phyloP scores from a whole-genome alignment of 2,329 filamentous ascomycete species.

The Cercospora nicotianae region DNA sequence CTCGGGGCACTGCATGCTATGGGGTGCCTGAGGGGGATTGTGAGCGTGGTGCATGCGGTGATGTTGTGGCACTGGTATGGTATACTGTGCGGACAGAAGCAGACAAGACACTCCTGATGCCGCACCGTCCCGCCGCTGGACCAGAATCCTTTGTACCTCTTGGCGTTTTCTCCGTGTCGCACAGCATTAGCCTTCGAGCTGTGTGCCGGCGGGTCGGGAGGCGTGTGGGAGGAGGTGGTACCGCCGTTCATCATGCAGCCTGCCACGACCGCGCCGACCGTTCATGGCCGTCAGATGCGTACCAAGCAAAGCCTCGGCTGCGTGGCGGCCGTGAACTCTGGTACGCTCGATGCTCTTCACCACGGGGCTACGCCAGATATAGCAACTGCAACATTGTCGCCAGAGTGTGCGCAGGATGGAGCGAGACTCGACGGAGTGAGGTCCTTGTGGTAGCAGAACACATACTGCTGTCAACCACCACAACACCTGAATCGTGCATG shows the following conservation, averaged over 20 bases:
- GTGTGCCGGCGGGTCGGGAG: not conserved
- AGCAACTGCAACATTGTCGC: not conserved
- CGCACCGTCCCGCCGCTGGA: not conserved
- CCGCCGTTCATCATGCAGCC: not conserved
- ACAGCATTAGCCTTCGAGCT: not conserved
- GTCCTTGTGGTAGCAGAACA: not conserved
- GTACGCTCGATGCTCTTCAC: not conserved
- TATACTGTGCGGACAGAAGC: not conserved
- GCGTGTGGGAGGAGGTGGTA: not conserved
- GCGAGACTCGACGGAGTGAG: not conserved
- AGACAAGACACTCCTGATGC: not conserved
- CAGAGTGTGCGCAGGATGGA: no score
- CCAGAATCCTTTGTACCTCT: not conserved
- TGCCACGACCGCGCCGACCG: not conserved
- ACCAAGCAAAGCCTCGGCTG: not conserved
- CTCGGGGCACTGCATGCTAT: not conserved
- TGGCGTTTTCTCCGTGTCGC: not conserved
- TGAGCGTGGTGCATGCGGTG: not conserved
- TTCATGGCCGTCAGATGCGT: not conserved
- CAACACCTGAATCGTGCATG: not conserved
- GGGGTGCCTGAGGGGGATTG: not conserved
- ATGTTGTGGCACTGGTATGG: not conserved
- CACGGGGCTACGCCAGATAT: not conserved
- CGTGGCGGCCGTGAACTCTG: not conserved
- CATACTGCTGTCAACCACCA: not conserved